These are phyloP conservation scores for Fistulina hepatica DNA, from an alignment of 1,284 basidiomycete genomes.

Conservation along the genomic window DNA sequence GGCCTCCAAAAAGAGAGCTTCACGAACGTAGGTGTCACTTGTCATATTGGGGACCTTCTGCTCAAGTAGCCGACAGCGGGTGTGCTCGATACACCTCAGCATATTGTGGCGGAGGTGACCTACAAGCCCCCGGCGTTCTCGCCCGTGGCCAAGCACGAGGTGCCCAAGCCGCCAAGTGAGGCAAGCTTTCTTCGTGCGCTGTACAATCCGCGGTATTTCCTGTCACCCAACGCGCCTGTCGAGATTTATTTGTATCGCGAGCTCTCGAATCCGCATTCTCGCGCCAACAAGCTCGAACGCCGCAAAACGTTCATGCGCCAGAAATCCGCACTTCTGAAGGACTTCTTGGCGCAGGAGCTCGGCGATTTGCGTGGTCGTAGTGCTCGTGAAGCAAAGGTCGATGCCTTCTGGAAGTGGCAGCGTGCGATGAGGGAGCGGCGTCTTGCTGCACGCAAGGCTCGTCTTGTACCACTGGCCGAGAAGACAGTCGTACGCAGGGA, in stretches of 20 bases:
- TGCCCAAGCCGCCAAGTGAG: constrained; percentile 38
- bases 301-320: constrained; percentile 48
- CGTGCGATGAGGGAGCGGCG: not conserved
- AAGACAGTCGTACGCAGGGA: constrained; percentile 16
- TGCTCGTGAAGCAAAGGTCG: constrained; percentile 26
- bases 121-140: constrained; percentile 50
- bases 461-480: not conserved
- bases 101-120: constrained; percentile 51
- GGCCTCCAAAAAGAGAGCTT: too few relatives aligned
- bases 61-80: constrained; percentile 2
- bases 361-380: constrained; percentile 45
- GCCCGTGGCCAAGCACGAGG: constrained; percentile 25
- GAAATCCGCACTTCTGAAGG: constrained; percentile 38
- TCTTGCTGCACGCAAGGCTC: not conserved
- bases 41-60: not conserved
- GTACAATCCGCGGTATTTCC: constrained; percentile 32
- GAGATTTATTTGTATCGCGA: constrained; percentile 57
- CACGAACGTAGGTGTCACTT: too few relatives aligned
- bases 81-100: constrained; percentile 45
- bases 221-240: constrained; percentile 36
- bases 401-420: not conserved
- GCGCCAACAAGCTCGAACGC: constrained; percentile 66
- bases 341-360: constrained; percentile 45
- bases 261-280: constrained; percentile 67
- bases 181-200: constrained; percentile 48